phyloP scores from a whole-genome alignment of 371 early-diverging fungal species.

The Syncephalastrum racemosum region DNA sequence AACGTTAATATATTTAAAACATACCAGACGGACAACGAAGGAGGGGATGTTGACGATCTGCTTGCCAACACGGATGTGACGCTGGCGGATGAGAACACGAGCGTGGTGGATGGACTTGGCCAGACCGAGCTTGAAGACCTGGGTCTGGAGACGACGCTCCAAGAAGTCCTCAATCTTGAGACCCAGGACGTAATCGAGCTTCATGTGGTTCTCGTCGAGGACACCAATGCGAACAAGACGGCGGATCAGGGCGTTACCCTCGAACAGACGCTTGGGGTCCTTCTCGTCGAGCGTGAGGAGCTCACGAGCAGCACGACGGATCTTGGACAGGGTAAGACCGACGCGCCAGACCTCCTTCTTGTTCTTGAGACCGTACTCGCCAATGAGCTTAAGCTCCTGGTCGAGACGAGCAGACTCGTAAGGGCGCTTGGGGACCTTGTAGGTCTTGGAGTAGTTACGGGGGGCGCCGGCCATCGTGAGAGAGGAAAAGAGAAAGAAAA shows the following conservation, averaged over 20 bases:
- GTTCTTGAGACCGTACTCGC: conserved; percentile 98
- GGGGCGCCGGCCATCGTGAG: conserved; percentile 45
- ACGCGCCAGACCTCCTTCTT: conserved; percentile 99
- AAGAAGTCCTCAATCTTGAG: conserved; percentile 98
- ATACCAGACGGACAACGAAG: conserved; percentile 89
- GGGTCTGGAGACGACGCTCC: conserved; percentile 99
- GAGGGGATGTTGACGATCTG: conserved; percentile 97
- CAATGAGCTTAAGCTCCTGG: conserved; percentile 96
- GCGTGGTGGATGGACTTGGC: conserved; percentile 99
- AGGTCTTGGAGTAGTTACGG: conserved; percentile 81
- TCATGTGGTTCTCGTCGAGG: conserved; percentile 94
- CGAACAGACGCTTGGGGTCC: conserved; percentile 98
- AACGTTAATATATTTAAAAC: conserved; percentile 1
- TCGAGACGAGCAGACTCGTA: conserved; percentile 98
- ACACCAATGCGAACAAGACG: conserved; percentile 98
- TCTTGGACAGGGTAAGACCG: conserved; percentile 95
- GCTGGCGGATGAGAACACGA: conserved; percentile 97
- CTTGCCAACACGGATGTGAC: conserved; percentile 99
- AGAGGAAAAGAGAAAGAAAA: conserved; percentile 22
- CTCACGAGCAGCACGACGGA: conserved; percentile 99
- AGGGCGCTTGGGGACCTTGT: conserved; percentile 97
- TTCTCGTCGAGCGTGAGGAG: conserved; percentile 97
- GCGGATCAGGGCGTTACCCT: conserved; percentile 98
- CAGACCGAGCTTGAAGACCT: conserved; percentile 98
- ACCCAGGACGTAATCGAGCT: conserved; percentile 99